Conservation (phyloP, 163 green algal species). For the Chlorella variabilis region DNA sequence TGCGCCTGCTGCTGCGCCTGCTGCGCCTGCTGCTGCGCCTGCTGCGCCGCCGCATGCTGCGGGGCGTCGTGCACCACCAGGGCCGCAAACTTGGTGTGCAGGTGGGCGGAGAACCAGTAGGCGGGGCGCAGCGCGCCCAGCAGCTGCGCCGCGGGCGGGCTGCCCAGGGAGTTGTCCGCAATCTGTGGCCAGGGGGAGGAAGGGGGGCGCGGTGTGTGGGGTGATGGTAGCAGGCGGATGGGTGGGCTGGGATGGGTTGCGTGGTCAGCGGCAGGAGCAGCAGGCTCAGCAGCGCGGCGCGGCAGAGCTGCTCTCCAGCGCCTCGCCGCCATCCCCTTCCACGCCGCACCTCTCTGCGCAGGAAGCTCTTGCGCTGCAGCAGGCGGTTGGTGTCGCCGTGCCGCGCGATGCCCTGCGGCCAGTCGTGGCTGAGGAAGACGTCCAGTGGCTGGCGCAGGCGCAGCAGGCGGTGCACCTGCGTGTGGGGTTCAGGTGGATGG, state of each 20-base stretch:
- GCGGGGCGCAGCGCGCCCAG: constrained; percentile 80
- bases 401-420: constrained; percentile 86
- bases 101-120: constrained; percentile 97
- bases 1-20: not conserved
- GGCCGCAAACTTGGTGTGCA: constrained; percentile 96
- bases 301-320: not conserved
- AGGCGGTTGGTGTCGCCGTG: constrained; percentile 85
- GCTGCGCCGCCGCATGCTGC: constrained; percentile 6
- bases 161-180: constrained; percentile 78
- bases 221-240: too few species aligned
- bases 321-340: not conserved
- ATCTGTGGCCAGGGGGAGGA: constrained; percentile 57
- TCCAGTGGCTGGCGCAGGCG: constrained; percentile 80
- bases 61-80: constrained; percentile 70
- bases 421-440: constrained; percentile 97
- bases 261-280: not conserved
- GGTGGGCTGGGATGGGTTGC: too few species aligned
- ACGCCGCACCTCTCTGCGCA: constrained; percentile 78
- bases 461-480: constrained; percentile 76
- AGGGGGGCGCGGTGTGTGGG: not conserved
- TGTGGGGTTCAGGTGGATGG: not conserved
- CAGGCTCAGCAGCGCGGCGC: not conserved
- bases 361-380: constrained; percentile 85
- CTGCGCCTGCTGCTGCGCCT: constrained; percentile 35
- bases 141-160: constrained; percentile 75